Conservation (phyloP, 805 yeast genomes). For the Suhomyces emberorum region DNA sequence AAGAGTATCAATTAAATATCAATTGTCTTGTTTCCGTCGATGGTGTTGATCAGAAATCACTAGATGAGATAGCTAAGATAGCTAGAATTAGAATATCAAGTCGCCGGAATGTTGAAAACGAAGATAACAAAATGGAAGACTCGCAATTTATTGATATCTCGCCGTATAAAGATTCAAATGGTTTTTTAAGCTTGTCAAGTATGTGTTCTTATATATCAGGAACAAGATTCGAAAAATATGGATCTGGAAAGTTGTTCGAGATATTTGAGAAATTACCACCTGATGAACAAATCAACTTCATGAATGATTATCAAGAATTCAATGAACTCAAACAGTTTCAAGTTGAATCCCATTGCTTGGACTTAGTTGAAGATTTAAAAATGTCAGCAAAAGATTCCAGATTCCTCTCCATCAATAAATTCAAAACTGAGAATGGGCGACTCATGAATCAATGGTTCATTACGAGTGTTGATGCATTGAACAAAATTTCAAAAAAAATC, state of each 20-base stretch:
- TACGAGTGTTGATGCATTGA: constrained; percentile 4
- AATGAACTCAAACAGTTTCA: constrained; percentile 24
- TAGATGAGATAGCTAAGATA: no score
- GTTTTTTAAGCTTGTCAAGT: constrained; percentile 17
- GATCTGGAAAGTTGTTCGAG: constrained; percentile 12
- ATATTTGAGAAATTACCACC: constrained; percentile 18
- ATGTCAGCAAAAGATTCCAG: neutral
- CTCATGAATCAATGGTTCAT: constrained; percentile 14
- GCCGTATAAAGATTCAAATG: constrained; percentile 16
- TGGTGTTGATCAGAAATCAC: neutral
- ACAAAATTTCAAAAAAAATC: neutral
- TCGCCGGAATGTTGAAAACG: neutral
- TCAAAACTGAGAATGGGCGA: constrained; percentile 8
- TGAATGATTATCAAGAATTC: constrained; percentile 21
- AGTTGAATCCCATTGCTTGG: constrained; percentile 23
- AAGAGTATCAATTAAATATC: constrained; percentile 4
- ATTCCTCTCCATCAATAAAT: constrained; percentile 4
- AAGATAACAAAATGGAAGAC: neutral
- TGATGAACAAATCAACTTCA: constrained; percentile 16
- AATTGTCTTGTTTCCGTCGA: no score
- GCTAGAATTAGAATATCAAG: no score
- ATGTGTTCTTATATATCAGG: constrained; percentile 23
- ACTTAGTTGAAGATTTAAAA: constrained; percentile 13
- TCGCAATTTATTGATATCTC: constrained; percentile 10
- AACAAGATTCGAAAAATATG: constrained; percentile 12